Percentiles rank a stretch among this genome's conserved stretches.
phyloP scores from a whole-genome alignment of 306 rosid species.

The Styphnolobium japonicum region DNA sequence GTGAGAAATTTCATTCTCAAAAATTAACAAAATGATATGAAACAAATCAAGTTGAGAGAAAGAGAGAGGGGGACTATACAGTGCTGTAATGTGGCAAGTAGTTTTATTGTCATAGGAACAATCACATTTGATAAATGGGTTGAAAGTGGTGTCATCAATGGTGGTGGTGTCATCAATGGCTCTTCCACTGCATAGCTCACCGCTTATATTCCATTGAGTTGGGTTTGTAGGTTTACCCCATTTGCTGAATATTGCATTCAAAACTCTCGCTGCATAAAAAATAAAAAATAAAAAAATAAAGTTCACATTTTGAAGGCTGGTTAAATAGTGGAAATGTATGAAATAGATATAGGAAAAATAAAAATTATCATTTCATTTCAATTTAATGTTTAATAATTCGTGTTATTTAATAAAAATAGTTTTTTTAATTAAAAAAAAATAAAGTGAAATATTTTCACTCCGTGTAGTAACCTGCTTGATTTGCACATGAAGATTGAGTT shows the following conservation, averaged over 20 bases:
- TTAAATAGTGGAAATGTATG: no score
- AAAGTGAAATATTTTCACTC: no score
- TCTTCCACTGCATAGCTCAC: constrained; percentile 65
- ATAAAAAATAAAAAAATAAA: no score
- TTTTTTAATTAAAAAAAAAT: no score
- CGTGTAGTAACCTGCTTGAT: no score
- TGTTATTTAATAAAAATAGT: no score
- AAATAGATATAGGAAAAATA: background rate
- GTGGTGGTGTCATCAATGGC: constrained; percentile 37
- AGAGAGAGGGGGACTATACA: constrained; percentile 43
- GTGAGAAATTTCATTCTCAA: background rate
- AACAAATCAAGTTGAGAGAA: background rate
- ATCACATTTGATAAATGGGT: constrained; percentile 72
- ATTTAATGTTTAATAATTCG: no score
- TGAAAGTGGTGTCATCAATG: background rate
- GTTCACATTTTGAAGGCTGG: background rate
- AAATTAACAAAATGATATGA: background rate
- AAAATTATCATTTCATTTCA: no score
- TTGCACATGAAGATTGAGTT: no score
- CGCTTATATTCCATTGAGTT: constrained; percentile 61
- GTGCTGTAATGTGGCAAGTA: constrained; percentile 57
- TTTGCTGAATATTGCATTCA: constrained; percentile 60
- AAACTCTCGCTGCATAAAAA: constrained; percentile 48
- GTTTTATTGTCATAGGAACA: constrained; percentile 39
- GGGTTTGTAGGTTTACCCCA: constrained; percentile 42